Percentiles rank a stretch among this genome's conserved stretches.
These are phyloP conservation scores for Gelatoporia subvermispora DNA, from an alignment of 768 basidiomycete species.

Conservation along the genomic window DNA sequence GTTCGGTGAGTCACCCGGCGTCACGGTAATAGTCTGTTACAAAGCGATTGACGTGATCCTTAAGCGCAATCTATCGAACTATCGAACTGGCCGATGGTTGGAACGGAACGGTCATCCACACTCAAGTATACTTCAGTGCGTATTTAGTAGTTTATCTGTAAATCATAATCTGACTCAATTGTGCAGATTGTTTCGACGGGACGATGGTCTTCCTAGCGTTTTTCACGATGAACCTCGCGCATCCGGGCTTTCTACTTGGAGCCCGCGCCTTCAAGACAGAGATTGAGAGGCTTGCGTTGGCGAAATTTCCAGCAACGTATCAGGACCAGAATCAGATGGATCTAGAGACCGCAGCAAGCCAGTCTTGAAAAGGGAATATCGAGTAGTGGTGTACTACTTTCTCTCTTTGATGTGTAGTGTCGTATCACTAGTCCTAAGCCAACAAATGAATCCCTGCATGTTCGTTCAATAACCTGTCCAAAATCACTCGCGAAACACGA, in stretches of 20 bases:
- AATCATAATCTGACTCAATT: not conserved
- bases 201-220: slow-evolving; percentile 28
- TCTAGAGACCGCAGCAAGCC: no score
- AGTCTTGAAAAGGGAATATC: no score
- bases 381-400: no score
- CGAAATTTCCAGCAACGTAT: no score
- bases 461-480: no score
- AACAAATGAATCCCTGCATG: no score
- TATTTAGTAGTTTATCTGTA: not conserved
- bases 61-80: slow-evolving; percentile 46
- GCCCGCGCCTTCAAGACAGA: no score
- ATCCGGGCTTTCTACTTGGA: slow-evolving; percentile 26
- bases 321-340: no score
- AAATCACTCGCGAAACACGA: no score
- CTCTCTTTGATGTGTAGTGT: no score
- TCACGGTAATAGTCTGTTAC: slow-evolving; percentile 4
- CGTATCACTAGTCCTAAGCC: no score
- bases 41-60: not conserved
- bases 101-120: slow-evolving; percentile 42
- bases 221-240: slow-evolving; percentile 27
- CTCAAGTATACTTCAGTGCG: slow-evolving; percentile 41
- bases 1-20: slow-evolving; percentile 19
- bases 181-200: slow-evolving; percentile 26
- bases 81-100: slow-evolving; percentile 45
- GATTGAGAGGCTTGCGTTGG: no score